A percentile compares a stretch with the other conserved stretches of the same genome.
These are phyloP conservation scores for Rhodofomes roseus DNA, from an alignment of 1,284 basidiomycete genomes.

Conservation along the genomic window DNA sequence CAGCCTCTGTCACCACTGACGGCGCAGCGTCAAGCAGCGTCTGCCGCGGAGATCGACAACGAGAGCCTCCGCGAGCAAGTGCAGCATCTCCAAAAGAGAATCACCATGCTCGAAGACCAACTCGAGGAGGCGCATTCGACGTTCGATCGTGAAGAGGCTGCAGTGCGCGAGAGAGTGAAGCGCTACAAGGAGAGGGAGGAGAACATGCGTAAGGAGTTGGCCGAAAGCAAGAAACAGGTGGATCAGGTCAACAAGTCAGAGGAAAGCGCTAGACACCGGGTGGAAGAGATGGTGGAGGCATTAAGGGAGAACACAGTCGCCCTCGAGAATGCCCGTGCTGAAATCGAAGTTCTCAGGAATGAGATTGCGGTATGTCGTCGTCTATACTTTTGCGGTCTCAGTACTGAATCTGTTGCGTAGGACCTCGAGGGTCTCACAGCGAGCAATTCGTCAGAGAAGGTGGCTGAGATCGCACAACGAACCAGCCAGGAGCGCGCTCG, in stretches of 20 bases:
- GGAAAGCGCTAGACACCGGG: conserved; percentile 52
- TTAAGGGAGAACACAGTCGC: conserved; percentile 85
- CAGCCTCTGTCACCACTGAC: conserved; percentile 37
- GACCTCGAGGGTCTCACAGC: conserved; percentile 46
- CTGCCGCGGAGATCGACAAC: conserved; percentile 88
- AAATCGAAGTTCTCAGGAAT: conserved; percentile 80
- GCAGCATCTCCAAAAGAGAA: conserved; percentile 78
- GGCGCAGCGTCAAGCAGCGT: conserved; percentile 39
- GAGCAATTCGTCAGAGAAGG: conserved; percentile 31
- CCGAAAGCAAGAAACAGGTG: conserved; percentile 57
- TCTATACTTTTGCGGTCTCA: neutral
- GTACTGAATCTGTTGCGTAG: conserved; percentile 26
- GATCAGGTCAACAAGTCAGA: conserved; percentile 65
- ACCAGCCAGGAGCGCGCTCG: conserved; percentile 41
- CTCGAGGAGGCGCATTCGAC: conserved; percentile 75
- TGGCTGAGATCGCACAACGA: conserved; percentile 36
- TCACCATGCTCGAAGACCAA: conserved; percentile 77
- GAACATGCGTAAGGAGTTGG: conserved; percentile 63
- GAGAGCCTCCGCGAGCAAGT: conserved; percentile 87
- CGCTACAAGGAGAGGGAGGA: conserved; percentile 80
- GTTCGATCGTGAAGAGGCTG: conserved; percentile 72
- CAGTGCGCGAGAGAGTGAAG: conserved; percentile 60
- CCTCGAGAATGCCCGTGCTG: conserved; percentile 87
- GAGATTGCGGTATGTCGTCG: conserved; percentile 67
- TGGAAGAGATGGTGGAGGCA: conserved; percentile 86